These are phyloP conservation scores for Globisporangium megalacanthum DNA, from an alignment of 352 stramenopile genomes.

Conservation along the genomic window DNA sequence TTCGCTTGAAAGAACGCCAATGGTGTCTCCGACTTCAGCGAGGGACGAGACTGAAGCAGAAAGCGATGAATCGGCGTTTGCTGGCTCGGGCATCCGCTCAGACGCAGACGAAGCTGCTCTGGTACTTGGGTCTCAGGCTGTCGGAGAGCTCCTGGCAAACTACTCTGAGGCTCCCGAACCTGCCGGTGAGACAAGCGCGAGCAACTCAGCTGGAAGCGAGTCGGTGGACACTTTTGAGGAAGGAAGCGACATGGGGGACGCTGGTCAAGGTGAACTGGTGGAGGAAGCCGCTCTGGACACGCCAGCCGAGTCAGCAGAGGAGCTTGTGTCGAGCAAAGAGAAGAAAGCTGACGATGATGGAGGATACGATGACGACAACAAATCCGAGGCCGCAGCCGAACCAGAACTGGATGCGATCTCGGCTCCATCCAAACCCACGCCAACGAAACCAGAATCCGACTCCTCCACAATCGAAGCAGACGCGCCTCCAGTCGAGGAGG, in stretches of 20 bases:
- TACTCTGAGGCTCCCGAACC: not conserved
- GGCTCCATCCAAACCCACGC: too few relatives aligned
- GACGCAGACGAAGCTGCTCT: not conserved
- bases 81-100: not conserved
- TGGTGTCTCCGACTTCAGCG: not conserved
- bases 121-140: not conserved
- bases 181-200: not conserved
- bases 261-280: too few relatives aligned
- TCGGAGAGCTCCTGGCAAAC: not conserved
- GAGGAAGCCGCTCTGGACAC: too few relatives aligned
- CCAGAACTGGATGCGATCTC: not conserved
- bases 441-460: too few relatives aligned
- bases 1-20: not conserved
- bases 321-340: not conserved
- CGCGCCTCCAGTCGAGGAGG: not conserved
- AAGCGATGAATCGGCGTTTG: not conserved
- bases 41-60: not conserved
- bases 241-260: too few relatives aligned
- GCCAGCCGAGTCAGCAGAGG: too few relatives aligned
- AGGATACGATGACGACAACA: slow-evolving; percentile 2
- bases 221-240: not conserved
- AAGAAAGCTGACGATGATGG: not conserved
- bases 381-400: not conserved
- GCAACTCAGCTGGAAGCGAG: not conserved
- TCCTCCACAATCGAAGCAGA: not conserved